A percentile compares a stretch with the other conserved stretches of the same genome.
These are phyloP conservation scores for Ophiostoma novo-ulmi DNA, from an alignment of 2,329 filamentous ascomycete genomes.

Conservation along the genomic window DNA sequence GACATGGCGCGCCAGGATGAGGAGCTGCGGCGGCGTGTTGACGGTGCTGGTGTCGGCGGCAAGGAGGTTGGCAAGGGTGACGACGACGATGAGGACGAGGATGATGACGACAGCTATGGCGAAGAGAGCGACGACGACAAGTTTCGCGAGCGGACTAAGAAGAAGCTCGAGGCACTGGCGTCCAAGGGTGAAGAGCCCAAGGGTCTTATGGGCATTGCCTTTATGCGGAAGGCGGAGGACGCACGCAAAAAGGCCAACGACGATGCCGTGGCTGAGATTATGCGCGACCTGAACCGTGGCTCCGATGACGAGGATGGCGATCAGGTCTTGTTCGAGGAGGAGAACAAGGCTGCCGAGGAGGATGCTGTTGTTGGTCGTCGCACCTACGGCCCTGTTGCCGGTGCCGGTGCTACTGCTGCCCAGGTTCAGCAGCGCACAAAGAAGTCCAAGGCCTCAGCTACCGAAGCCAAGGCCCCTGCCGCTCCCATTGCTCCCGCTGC, in stretches of 20 bases:
- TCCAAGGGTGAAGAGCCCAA: slow-evolving; percentile 49
- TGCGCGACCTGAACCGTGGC: slow-evolving; percentile 64
- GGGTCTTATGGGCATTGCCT: slow-evolving; percentile 72
- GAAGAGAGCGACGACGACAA: slow-evolving; percentile 53
- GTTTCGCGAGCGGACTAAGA: slow-evolving; percentile 46
- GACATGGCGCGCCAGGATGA: slow-evolving; percentile 81
- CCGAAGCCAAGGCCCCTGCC: not conserved
- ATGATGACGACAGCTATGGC: slow-evolving; percentile 46
- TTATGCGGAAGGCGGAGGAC: slow-evolving; percentile 88
- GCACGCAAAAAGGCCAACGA: slow-evolving; percentile 66
- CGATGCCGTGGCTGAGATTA: slow-evolving; percentile 63
- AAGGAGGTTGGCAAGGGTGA: slow-evolving; percentile 26
- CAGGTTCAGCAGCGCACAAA: not conserved
- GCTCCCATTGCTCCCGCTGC: not conserved
- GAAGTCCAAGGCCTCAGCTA: not conserved
- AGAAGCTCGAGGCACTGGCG: slow-evolving; percentile 41
- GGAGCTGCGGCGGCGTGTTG: slow-evolving; percentile 72
- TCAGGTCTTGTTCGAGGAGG: not conserved
- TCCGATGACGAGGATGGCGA: slow-evolving; percentile 16
- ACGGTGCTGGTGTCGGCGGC: slow-evolving; percentile 52
- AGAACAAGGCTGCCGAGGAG: not conserved
- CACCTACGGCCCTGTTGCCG: slow-evolving; percentile 23
- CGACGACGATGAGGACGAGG: slow-evolving; percentile 48
- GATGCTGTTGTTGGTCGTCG: slow-evolving; percentile 27
- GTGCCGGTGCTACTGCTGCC: not conserved